Conservation (phyloP, 306 rosid species). For the Malus sieversii region DNA sequence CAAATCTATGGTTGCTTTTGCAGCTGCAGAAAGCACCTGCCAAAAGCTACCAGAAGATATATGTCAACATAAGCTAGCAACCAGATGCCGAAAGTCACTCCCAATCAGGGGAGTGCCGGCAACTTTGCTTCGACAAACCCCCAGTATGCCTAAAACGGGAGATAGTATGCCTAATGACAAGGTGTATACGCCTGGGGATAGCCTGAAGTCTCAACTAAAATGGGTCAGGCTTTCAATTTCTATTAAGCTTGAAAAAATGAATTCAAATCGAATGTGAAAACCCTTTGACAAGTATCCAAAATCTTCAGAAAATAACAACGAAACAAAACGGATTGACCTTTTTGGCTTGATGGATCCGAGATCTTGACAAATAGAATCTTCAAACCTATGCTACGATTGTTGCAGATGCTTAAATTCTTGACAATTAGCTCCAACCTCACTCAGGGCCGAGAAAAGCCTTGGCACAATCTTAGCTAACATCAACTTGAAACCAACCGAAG, state of each 20-base stretch:
- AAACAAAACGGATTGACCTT: conserved; percentile 19
- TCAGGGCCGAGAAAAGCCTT: conserved; percentile 60
- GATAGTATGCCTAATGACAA: neutral
- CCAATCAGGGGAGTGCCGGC: conserved; percentile 16
- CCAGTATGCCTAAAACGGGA: neutral
- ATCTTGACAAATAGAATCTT: conserved; percentile 3
- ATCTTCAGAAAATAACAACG: neutral
- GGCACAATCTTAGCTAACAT: conserved; percentile 85
- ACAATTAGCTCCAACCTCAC: conserved; percentile 73
- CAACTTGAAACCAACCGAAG: conserved; percentile 90
- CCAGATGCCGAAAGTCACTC: neutral
- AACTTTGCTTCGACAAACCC: conserved; percentile 19
- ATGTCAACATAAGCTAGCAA: neutral
- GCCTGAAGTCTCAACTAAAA: conserved; percentile 8
- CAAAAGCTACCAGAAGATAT: neutral
- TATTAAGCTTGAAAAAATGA: conserved; percentile 3
- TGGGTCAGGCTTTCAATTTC: conserved; percentile 22
- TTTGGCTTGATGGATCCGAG: conserved; percentile 15
- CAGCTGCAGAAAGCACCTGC: conserved; percentile 4
- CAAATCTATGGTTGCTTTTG: neutral
- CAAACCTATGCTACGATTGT: conserved; percentile 36
- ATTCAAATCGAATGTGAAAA: conserved; percentile 10
- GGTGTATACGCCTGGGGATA: neutral
- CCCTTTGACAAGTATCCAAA: conserved; percentile 23
- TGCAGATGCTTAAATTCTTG: conserved; percentile 75